Conservation (phyloP, 1,284 basidiomycete species). For the Golubevia sp. region DNA sequence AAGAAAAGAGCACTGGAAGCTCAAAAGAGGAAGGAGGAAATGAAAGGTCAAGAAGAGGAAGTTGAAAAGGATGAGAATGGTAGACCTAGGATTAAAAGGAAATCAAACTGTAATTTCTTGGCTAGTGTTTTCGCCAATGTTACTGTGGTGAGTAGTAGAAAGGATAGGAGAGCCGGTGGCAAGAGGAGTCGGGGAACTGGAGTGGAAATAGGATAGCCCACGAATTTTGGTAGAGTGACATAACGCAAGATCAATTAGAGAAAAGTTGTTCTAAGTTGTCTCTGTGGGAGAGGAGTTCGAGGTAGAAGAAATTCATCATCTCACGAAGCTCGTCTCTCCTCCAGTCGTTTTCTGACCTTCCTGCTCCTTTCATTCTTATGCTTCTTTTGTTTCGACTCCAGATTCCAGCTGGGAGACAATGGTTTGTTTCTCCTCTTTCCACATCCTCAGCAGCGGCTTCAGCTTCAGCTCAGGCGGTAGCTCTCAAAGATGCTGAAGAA, state of each 20-base stretch:
- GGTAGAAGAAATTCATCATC: too few relatives aligned
- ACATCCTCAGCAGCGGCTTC: conserved; percentile 29
- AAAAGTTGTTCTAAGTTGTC: too few relatives aligned
- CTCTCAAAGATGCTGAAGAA: conserved; percentile 8
- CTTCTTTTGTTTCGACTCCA: not conserved
- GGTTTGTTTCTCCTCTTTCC: conserved; percentile 44
- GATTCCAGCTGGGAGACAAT: conserved; percentile 50
- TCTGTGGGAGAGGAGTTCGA: too few relatives aligned
- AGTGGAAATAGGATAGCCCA: too few relatives aligned
- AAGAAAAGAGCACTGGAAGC: conserved; percentile 34
- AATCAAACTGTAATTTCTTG: conserved; percentile 58
- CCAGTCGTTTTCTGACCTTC: too few relatives aligned
- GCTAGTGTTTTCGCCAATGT: conserved; percentile 60
- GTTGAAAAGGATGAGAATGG: conserved; percentile 34
- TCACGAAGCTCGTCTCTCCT: too few relatives aligned
- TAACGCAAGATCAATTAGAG: too few relatives aligned
- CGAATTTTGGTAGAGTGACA: too few relatives aligned
- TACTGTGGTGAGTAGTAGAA: conserved; percentile 15
- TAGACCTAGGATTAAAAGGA: conserved; percentile 42
- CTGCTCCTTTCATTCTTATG: not conserved
- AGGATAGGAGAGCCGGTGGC: too few relatives aligned
- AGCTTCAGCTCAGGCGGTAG: conserved; percentile 29
- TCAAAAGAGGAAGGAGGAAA: conserved; percentile 14
- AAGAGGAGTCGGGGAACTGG: too few relatives aligned
- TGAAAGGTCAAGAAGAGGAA: conserved; percentile 17